Base-by-base conservation (phyloP, 768 basidiomycete species). In the Leccinum barrowsii region DNA sequence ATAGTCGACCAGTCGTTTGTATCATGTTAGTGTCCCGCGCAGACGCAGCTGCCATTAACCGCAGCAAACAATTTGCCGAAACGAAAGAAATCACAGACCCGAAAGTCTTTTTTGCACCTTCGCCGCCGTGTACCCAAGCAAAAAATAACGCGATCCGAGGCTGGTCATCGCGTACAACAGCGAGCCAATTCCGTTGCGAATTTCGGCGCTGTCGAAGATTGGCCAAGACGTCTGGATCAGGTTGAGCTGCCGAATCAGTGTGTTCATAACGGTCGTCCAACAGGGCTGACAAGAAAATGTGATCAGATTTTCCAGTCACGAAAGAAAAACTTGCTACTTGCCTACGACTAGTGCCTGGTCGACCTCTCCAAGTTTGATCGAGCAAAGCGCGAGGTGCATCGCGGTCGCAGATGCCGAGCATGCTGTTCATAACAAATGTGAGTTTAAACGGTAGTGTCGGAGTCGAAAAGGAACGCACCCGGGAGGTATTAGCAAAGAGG, bases 261-360 rank as follows among this genome's bases (percentile, higher is more conserved):
- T 82, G 68, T 89, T 86, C 52, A 86, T 84, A 37, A 81, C 84
- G 54, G 77, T 78, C 15, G 85, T 84, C 89, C 89, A 90, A 63
- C 87, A 89, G 8, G 84, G 81, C 89, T 89, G 62, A 32, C 63
- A 52, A 51, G 21, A n/a, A n/a, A 37, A 47, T 6, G 28, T 52
- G 28, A 57, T 65, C 44, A 62, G 47, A 57, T 12, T 30, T n/a
- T n/a, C 12, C 40, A 42, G 54, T 48, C 32, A 61, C 40, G 47
- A 42, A n/a, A 90, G 78, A 71, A 83, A 24, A 24, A 24, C 24
- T 24, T 24, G 24, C 24, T 24, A 24, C 24, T 24, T 24, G 24
- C 24, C 24, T 24, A 24, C 24, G 24, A 24, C 24, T 24, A 24
- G 24, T 24, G 24, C 24, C 24, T 24, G 24, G 24, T 24, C 24